Evolutionary conservation across 1,284 basidiomycete species (phyloP).

Genomic region (Vanrija sp.): DNA sequence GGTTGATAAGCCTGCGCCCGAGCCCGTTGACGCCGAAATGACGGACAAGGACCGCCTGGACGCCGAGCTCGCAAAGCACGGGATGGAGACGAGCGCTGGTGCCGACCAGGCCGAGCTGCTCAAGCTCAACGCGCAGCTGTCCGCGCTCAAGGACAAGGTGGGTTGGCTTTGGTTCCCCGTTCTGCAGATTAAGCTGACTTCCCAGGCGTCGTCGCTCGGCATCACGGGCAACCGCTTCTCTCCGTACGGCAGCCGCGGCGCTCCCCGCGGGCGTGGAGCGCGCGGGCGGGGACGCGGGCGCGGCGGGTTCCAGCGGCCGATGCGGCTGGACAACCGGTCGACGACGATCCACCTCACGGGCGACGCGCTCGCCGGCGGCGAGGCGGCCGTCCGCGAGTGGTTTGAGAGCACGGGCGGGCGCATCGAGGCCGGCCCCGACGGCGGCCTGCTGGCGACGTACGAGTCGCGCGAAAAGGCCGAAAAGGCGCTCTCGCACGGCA

Average conservation of each 20-base stretch:
- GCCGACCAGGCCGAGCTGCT: constrained; percentile 51
- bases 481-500: constrained; percentile 37
- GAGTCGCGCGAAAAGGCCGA: constrained; percentile 44
- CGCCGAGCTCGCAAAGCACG: constrained; percentile 66
- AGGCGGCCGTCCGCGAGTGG: constrained; percentile 66
- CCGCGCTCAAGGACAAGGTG: constrained; percentile 56
- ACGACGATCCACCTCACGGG: constrained; percentile 74
- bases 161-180: constrained; percentile 16
- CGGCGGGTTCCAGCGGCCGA: constrained; percentile 55
- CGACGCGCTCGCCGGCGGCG: constrained; percentile 47
- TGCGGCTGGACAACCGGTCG: constrained; percentile 88
- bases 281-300: constrained; percentile 57
- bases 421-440: constrained; percentile 14
- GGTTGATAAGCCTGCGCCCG: constrained; percentile 36
- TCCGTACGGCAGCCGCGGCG: constrained; percentile 60
- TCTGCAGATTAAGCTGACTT: neutral
- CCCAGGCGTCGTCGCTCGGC: constrained; percentile 36
- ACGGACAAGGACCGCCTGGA: constrained; percentile 39
- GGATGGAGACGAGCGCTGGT: constrained; percentile 49
- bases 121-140: constrained; percentile 36
- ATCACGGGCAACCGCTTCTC: constrained; percentile 45
- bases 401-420: constrained; percentile 62
- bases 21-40: constrained; percentile 44
- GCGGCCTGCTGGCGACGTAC: constrained; percentile 37
- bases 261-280: constrained; percentile 63